Evolutionary conservation across 1,139 yeast species (phyloP).

Genomic region (Candida frijolesensis): DNA sequence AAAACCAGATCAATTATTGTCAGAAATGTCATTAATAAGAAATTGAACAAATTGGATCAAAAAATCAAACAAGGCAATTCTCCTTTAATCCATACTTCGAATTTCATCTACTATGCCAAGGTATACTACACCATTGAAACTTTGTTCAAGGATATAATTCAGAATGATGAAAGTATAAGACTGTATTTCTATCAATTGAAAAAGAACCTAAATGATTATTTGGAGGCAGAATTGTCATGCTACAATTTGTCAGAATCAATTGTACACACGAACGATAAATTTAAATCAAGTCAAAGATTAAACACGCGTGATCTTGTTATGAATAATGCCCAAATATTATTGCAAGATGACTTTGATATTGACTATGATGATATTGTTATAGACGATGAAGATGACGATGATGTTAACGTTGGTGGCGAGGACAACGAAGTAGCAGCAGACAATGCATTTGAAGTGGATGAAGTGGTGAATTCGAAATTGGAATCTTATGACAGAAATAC

Average conservation of each 20-base stretch:
- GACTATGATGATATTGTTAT: slow-evolving; percentile 13
- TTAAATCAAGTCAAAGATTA: slow-evolving; percentile 20
- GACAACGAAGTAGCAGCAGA: slow-evolving; percentile 19
- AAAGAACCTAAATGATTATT: slow-evolving; percentile 23
- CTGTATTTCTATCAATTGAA: slow-evolving; percentile 27
- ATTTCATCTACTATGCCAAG: slow-evolving; percentile 37
- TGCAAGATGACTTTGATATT: slow-evolving; percentile 16
- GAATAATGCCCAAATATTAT: slow-evolving; percentile 5
- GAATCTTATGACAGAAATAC: slow-evolving; percentile 24
- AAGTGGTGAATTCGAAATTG: slow-evolving; percentile 9
- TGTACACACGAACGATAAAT: slow-evolving; percentile 18
- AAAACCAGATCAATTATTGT: slow-evolving; percentile 24
- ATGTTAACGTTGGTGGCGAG: slow-evolving; percentile 22
- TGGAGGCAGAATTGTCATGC: slow-evolving; percentile 30
- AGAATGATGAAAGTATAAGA: slow-evolving; percentile 18
- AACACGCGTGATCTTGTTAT: slow-evolving; percentile 12
- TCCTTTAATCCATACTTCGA: slow-evolving; percentile 28
- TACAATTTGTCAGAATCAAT: slow-evolving; percentile 20
- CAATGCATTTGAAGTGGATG: slow-evolving; percentile 12
- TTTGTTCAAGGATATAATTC: slow-evolving; percentile 25
- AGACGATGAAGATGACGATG: slow-evolving; percentile 14
- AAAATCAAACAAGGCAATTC: slow-evolving; percentile 11
- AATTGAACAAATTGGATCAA: slow-evolving; percentile 24
- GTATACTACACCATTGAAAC: slow-evolving; percentile 35
- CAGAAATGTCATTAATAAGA: slow-evolving; percentile 32